A percentile compares a stretch with the other conserved stretches of the same genome.
Evolutionary conservation across 2,329 filamentous ascomycete species (phyloP).

Genomic region (Phoma sp.): DNA sequence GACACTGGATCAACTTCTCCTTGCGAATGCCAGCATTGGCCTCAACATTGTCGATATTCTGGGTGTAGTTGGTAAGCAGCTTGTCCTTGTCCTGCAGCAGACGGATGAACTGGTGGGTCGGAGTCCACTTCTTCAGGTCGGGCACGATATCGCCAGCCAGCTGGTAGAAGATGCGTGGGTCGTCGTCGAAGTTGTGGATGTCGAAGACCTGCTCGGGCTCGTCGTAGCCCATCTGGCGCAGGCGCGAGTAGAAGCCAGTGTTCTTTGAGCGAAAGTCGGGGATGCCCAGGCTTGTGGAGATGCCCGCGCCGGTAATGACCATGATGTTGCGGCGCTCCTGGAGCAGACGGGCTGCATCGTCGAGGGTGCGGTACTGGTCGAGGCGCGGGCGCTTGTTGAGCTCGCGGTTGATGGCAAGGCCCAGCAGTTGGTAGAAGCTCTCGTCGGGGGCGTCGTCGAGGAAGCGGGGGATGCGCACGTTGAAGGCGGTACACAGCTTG

Average conservation of each 20-base stretch:
- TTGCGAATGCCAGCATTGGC: constrained; percentile 79
- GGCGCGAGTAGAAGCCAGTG: constrained; percentile 86
- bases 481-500: constrained; percentile 86
- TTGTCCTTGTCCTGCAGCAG: constrained; percentile 87
- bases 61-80: constrained; percentile 94
- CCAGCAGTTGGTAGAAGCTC: constrained; percentile 75
- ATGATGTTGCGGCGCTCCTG: constrained; percentile 80
- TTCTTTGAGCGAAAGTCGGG: constrained; percentile 96
- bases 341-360: constrained; percentile 83
- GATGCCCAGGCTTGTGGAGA: constrained; percentile 94
- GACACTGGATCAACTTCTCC: constrained; percentile 90
- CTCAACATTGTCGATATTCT: constrained; percentile 98
- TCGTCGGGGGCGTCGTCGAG: constrained; percentile 76
- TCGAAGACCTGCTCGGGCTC: constrained; percentile 97
- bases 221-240: constrained; percentile 75
- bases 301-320: constrained; percentile 92
- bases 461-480: constrained; percentile 73
- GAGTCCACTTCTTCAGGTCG: constrained; percentile 78
- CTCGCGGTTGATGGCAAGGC: constrained; percentile 78
- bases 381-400: constrained; percentile 83
- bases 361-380: constrained; percentile 78
- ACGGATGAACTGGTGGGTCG: constrained; percentile 92
- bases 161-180: constrained; percentile 88
- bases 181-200: constrained; percentile 81
- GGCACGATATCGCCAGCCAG: constrained; percentile 91